These are phyloP conservation scores for Leonotis leonurus DNA, from an alignment of 257 asterid genomes.

Conservation along the genomic window DNA sequence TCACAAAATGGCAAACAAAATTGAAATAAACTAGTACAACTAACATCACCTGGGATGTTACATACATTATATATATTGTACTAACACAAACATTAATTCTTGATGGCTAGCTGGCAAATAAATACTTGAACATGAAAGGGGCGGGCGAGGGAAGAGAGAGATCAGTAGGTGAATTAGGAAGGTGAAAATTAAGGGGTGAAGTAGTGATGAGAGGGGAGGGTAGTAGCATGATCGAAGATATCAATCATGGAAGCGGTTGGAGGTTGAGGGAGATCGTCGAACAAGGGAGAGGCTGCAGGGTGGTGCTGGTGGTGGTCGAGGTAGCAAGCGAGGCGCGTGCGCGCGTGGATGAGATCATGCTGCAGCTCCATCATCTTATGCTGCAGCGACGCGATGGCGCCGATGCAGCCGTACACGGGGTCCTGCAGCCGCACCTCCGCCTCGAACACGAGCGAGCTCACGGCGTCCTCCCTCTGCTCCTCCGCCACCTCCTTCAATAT, in stretches of 20 bases:
- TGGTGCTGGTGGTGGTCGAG: constrained; percentile 15
- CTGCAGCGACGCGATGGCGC: constrained; percentile 77
- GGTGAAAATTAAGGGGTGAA: constrained; percentile 44
- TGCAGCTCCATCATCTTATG: constrained; percentile 65
- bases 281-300: background rate
- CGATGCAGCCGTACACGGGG: constrained; percentile 86
- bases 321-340: constrained; percentile 56
- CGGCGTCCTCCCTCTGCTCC: constrained; percentile 68
- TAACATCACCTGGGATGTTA: background rate
- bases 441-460: constrained; percentile 65
- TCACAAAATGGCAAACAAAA: background rate
- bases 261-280: constrained; percentile 21
- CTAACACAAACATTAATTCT: background rate
- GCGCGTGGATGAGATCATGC: constrained; percentile 59
- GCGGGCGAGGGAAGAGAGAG: background rate
- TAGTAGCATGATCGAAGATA: constrained; percentile 22
- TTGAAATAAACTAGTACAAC: background rate
- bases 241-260: constrained; percentile 16
- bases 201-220: constrained; percentile 32
- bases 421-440: constrained; percentile 73
- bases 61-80: background rate
- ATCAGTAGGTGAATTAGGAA: too few species aligned
- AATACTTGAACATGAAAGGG: background rate
- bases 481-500: constrained; percentile 73
- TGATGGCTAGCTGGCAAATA: background rate